These are phyloP conservation scores for Tetrastigma voinierianum DNA, from an alignment of 164 flowering plant species.

Conservation along the genomic window DNA sequence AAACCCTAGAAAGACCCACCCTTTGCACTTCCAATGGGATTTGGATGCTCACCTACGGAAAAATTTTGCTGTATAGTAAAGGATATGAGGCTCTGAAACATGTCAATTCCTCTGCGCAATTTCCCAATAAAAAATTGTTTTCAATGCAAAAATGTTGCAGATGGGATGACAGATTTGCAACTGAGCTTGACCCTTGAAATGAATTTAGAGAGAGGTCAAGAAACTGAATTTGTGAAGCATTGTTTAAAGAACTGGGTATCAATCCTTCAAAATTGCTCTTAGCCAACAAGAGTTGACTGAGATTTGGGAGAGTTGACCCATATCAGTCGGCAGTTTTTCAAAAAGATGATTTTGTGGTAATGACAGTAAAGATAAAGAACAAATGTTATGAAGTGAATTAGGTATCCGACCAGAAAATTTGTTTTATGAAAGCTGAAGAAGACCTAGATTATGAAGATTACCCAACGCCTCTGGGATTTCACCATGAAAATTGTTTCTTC, in stretches of 20 bases:
- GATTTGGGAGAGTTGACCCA: conserved; percentile 11
- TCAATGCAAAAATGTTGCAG: conserved; percentile 11
- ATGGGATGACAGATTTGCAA: conserved; percentile 12
- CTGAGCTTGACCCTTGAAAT: too few species aligned
- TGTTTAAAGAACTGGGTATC: conserved; percentile 7
- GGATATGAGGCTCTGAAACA: conserved; percentile 11
- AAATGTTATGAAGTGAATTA: conserved; percentile 7
- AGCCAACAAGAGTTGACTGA: conserved; percentile 4
- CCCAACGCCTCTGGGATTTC: conserved; percentile 10
- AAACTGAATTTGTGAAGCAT: conserved; percentile 9
- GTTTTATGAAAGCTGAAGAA: conserved; percentile 6
- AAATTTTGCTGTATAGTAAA: conserved; percentile 6
- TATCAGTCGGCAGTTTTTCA: conserved; percentile 5
- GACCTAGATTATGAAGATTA: neutral
- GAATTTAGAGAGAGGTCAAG: conserved; percentile 25
- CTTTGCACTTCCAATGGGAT: neutral
- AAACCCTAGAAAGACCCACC: too few species aligned
- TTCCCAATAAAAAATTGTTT: conserved; percentile 8
- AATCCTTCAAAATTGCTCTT: conserved; percentile 4
- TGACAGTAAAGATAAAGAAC: conserved; percentile 9
- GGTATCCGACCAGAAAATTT: conserved; percentile 6
- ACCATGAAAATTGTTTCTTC: conserved; percentile 3
- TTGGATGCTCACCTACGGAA: conserved; percentile 6
- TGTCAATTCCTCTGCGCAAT: conserved; percentile 6
- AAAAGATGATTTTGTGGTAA: too few species aligned